Base-by-base conservation (phyloP, 163 green algal species). In the Volvox carteri region DNA sequence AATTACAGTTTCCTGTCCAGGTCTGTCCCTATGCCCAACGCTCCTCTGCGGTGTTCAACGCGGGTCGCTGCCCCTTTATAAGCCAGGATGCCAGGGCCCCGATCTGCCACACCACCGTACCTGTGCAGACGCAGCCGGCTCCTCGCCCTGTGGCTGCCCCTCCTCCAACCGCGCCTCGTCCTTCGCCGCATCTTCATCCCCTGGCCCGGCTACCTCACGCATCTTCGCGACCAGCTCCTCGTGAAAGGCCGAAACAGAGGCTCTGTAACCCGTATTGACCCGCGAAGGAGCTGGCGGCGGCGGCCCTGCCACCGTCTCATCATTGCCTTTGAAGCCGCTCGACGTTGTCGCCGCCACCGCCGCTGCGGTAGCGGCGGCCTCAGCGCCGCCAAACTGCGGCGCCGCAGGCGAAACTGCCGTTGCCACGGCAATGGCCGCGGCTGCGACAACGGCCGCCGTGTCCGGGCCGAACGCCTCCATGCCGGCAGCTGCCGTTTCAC, bases 161-260 rank as follows among this genome's bases (percentile, higher is more conserved):
- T 76, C 30, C 67, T 12, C 67, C 35, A 18, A 44, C 67, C 35
- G 12, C 67, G 25, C 37, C 21, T 52, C 70, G 14, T 5, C 39
- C 9, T 35, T 39, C 70, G 70, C 70, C 28, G n/a, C n/a, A n/a
- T n/a, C n/a, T n/a, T n/a, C n/a, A n/a, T n/a, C n/a, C n/a, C n/a
- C n/a, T n/a, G n/a, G n/a, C n/a, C n/a, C n/a, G n/a, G n/a, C n/a
- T n/a, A 54, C 39, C 37, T 23, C 18, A 37, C 56, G 70, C 7
- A 78, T 78, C 70, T 39, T 37, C 37, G 70, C 70, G 18, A 78
- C 70, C 2, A 78, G 39, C 70, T 78, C 39, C 37, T 78, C 19
- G 25, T 78, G 70, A 39, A 78, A 78, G 8, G 56, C 39, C 30
- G 70, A 37, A 37, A 78, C 56, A 16, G 70, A 78, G 39, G 67